Percentiles rank a stretch among this genome's conserved stretches.
Conservation (phyloP, 768 basidiomycete genomes). For the Paxillus involutus region DNA sequence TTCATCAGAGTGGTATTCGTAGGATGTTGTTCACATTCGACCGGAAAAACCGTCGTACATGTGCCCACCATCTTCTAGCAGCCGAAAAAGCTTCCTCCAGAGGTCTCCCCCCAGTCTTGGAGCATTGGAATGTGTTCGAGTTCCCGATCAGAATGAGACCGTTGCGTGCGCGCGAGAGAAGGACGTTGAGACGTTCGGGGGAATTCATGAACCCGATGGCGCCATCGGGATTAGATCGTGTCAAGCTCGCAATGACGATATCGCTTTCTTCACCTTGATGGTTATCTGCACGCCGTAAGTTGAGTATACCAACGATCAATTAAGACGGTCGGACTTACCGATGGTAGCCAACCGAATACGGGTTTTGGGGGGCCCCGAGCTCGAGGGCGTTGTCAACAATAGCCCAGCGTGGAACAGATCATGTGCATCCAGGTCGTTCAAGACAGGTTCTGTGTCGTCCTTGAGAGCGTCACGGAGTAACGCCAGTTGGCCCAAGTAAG, state of each 20-base stretch:
- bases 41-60: conserved; percentile 61
- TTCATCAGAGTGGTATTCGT: conserved; percentile 38
- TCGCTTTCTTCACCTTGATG: conserved; percentile 78
- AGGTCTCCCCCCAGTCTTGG: conserved; percentile 51
- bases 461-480: conserved; percentile 47
- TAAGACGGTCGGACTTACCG: conserved; percentile 36
- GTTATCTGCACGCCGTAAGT: conserved; percentile 47
- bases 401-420: conserved; percentile 62
- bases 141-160: conserved; percentile 69
- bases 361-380: conserved; percentile 35
- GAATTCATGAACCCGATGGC: conserved; percentile 75
- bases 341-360: conserved; percentile 63
- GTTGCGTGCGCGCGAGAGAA: conserved; percentile 67
- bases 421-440: conserved; percentile 60
- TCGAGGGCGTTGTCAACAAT: conserved; percentile 37
- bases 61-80: conserved; percentile 42
- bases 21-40: conserved; percentile 57
- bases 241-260: conserved; percentile 62
- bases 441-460: conserved; percentile 51
- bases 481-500: conserved; percentile 65
- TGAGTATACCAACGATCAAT: not conserved
- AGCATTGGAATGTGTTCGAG: conserved; percentile 51
- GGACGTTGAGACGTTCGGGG: conserved; percentile 68
- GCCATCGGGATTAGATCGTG: conserved; percentile 52
- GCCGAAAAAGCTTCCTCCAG: conserved; percentile 50